Evolutionary conservation across 345 rosid species (phyloP).

Genomic region (Eutrema heterophyllum): DNA sequence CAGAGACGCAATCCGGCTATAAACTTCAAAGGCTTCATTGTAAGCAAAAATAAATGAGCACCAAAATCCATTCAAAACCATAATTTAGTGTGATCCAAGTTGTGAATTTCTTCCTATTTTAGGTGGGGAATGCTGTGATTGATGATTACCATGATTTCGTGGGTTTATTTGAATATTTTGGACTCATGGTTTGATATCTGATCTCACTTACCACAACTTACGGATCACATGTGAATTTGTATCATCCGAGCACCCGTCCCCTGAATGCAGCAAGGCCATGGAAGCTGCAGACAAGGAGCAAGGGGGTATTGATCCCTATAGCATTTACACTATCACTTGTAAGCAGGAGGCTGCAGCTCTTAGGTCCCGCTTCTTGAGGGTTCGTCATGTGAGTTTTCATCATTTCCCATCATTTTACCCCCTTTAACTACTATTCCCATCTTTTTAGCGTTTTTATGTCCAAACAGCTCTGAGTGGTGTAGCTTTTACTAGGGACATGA

Average conservation of each 20-base stretch:
- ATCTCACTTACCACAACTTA: constrained; percentile 62
- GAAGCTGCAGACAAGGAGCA: constrained; percentile 54
- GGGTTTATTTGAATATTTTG: constrained; percentile 95
- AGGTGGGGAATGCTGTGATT: constrained; percentile 96
- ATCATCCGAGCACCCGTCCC: constrained; percentile 67
- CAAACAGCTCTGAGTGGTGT: neutral
- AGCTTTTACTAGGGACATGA: neutral
- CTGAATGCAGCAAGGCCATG: constrained; percentile 57
- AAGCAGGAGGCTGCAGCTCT: constrained; percentile 43
- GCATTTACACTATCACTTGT: constrained; percentile 85
- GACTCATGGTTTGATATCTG: constrained; percentile 93
- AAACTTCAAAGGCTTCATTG: constrained; percentile 94
- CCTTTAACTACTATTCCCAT: neutral
- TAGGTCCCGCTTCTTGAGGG: constrained; percentile 42
- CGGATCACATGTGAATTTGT: constrained; percentile 48
- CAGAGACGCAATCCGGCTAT: constrained; percentile 58
- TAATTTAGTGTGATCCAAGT: neutral
- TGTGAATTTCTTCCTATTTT: neutral
- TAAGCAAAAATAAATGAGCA: constrained; percentile 18
- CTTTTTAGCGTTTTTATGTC: neutral
- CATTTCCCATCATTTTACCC: neutral
- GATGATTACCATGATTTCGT: constrained; percentile 83
- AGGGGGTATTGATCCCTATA: constrained; percentile 79
- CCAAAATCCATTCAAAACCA: neutral
- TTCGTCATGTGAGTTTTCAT: constrained; percentile 65